Base-by-base conservation (phyloP, 1,139 yeast genomes). In the Pneumocystis carinii region DNA sequence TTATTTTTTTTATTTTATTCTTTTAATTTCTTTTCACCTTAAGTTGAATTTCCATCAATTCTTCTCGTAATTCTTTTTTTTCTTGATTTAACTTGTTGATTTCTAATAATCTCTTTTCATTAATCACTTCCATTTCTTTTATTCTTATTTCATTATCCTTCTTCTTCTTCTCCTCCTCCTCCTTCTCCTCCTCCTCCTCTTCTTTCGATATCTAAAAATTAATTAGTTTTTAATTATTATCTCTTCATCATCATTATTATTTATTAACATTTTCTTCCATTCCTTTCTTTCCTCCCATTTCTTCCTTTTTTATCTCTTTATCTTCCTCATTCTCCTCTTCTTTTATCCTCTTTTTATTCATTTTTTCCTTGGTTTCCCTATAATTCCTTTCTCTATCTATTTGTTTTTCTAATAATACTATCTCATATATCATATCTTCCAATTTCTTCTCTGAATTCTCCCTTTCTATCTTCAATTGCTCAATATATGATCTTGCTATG, bases 391-490 rank as follows among this genome's bases (percentile, higher is more conserved):
- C 63, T 8, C 64, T 60, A 42, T 64, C 65, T 19, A 64, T 59
- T 55, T 64, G 60, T 4, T 63, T 60, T 48, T 64, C 63, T 8
- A 63, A 62, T 6, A 63, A 60, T 2, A 62, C 59, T 3, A 68
- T 55, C n/a, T 58, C 41, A 41, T 60, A 63, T 15, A 17, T 66
- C 66, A 39, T 68, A 63, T 41, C 66, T 62, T 29, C 64, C 59
- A 19, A 66, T 68, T 60, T 60, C 36, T 60, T 62, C 17, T 62
- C 62, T 15, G 42, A 42, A 41, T 57, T 48, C 10, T 59, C 63
- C 15, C 63, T 63, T 53, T 66, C 66, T 7, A 24, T 12, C 38
- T 64, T 59, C 2, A 65, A 29, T 24, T 61, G 39, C 10, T 42
- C 32, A 19, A 32, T 63, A 48, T 42, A 42, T 32, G 59, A 59